A percentile compares a stretch with the other conserved stretches of the same genome.
Evolutionary conservation across 164 flowering plant species (phyloP).

Genomic region (Brasenia schreberi): DNA sequence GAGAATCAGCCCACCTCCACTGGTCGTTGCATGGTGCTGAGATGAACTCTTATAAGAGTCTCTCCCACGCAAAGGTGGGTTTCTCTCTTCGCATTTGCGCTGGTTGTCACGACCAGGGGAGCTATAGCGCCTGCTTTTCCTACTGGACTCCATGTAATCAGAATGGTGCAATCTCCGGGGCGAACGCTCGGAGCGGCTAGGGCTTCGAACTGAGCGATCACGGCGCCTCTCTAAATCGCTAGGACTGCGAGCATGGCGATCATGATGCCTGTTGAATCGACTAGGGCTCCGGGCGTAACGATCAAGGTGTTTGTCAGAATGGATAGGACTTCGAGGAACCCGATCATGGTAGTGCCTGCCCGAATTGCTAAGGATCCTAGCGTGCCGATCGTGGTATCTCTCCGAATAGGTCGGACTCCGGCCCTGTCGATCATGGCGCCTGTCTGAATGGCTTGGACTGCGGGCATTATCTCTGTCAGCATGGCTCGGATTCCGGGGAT

Average conservation of each 20-base stretch:
- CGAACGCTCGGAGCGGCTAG: slow-evolving; percentile 25
- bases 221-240: slow-evolving; percentile 8
- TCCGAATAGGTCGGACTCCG: slow-evolving; percentile 29
- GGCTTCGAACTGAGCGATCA: slow-evolving; percentile 19
- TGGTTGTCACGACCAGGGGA: slow-evolving; percentile 15
- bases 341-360: slow-evolving; percentile 10
- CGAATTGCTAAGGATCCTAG: slow-evolving; percentile 7
- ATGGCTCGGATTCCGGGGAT: slow-evolving; percentile 50
- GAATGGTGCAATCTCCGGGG: slow-evolving; percentile 23
- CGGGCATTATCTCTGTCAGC: slow-evolving; percentile 37
- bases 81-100: slow-evolving; percentile 38
- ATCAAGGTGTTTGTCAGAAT: not conserved
- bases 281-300: not conserved
- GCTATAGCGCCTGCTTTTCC: not conserved
- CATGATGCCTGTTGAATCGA: not conserved
- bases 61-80: slow-evolving; percentile 8
- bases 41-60: slow-evolving; percentile 21
- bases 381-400: not conserved
- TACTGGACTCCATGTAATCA: slow-evolving; percentile 19
- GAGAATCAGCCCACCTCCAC: not conserved
- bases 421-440: slow-evolving; percentile 36
- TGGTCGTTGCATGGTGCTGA: slow-evolving; percentile 1
- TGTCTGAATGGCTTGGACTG: slow-evolving; percentile 23
- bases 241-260: slow-evolving; percentile 5
- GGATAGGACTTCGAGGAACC: not conserved